These are phyloP conservation scores for Kwoniella europaea DNA, from an alignment of 768 basidiomycete genomes.

Conservation along the genomic window DNA sequence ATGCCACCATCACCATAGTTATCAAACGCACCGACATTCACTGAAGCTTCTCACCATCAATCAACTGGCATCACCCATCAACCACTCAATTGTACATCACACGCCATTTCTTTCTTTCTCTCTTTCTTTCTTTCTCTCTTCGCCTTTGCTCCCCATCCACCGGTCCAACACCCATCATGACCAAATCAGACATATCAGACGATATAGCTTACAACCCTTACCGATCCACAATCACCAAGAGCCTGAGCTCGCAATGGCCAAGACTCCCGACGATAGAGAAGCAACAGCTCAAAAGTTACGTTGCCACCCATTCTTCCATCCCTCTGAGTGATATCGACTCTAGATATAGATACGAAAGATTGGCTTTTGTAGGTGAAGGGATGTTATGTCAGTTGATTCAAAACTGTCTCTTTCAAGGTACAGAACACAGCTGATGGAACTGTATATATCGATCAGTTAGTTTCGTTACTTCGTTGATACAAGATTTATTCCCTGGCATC, in stretches of 20 bases:
- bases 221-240: not conserved
- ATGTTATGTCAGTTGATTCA: slow-evolving; percentile 4
- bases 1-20: no score
- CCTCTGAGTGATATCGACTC: not conserved
- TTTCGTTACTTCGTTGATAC: slow-evolving; percentile 1
- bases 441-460: not conserved
- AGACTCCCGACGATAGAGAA: not conserved
- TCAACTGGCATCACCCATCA: not conserved
- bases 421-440: not conserved
- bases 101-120: not conserved
- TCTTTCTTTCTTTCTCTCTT: not conserved
- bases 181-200: slow-evolving; percentile 3
- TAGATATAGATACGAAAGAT: slow-evolving; percentile 3
- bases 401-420: not conserved
- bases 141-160: no score
- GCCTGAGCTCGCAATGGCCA: not conserved
- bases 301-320: slow-evolving; percentile 1
- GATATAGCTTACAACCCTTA: not conserved
- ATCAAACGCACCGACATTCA: no score
- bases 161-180: not conserved
- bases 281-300: not conserved
- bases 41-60: not conserved
- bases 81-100: not conserved
- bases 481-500: not conserved
- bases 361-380: slow-evolving; percentile 11